Evolutionary conservation across 2,329 filamentous ascomycete genomes (phyloP).

Genomic region (Akanthomyces lecanii): DNA sequence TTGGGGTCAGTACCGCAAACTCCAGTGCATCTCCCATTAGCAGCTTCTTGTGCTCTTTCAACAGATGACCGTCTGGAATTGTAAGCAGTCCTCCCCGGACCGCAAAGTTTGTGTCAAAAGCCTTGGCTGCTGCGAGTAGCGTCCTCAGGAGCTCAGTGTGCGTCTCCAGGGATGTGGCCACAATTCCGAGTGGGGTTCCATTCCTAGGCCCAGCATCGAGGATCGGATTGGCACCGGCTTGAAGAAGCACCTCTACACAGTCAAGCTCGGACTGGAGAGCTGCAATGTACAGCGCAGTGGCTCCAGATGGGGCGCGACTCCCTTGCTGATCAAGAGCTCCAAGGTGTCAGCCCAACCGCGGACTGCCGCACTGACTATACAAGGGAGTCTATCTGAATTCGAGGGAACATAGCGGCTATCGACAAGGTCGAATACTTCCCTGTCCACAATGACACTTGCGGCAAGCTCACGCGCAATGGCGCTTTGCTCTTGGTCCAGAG

Average conservation of each 20-base stretch:
- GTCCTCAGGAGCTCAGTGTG: neutral
- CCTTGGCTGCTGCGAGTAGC: neutral
- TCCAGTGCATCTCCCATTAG: neutral
- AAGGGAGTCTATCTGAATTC: neutral
- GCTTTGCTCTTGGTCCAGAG: neutral
- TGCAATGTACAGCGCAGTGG: neutral
- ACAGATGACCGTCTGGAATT: neutral
- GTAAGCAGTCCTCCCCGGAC: neutral
- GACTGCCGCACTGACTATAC: neutral
- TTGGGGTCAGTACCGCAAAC: neutral
- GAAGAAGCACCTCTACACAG: neutral
- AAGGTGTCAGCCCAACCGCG: neutral
- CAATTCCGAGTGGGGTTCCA: neutral
- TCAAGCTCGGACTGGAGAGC: neutral
- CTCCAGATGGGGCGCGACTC: neutral
- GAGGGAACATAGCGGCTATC: neutral
- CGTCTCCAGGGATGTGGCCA: neutral
- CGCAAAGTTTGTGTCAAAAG: neutral
- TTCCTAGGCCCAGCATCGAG: neutral
- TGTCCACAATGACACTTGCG: neutral
- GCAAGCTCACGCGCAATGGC: neutral
- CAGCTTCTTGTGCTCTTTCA: neutral
- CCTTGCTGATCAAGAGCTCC: neutral
- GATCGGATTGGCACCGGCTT: neutral
- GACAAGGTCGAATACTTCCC: neutral